These are phyloP conservation scores for Hypomontagnella submonticulosa DNA, from an alignment of 495 filamentous ascomycete species.

Conservation along the genomic window DNA sequence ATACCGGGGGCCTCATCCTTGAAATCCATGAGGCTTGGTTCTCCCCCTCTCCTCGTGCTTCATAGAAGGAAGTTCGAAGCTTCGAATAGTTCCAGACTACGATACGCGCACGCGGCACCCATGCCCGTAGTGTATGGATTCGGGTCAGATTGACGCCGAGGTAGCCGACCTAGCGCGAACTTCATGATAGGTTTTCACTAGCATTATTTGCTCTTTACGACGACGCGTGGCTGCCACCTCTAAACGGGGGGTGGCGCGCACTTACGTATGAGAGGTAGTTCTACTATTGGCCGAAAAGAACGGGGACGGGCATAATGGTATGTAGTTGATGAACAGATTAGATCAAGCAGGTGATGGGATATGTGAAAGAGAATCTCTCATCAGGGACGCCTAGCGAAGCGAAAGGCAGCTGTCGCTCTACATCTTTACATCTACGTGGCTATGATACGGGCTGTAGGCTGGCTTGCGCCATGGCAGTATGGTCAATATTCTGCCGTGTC, in stretches of 20 bases:
- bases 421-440: not conserved
- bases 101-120: constrained; percentile 13
- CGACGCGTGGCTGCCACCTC: not conserved
- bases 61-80: constrained; percentile 26
- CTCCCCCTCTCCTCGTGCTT: constrained; percentile 18
- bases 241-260: constrained; percentile 1
- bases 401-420: constrained; percentile 13
- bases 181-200: constrained; percentile 22
- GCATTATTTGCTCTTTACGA: constrained; percentile 9
- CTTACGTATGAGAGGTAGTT: constrained; percentile 12
- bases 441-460: constrained; percentile 30
- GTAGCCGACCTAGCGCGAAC: constrained; percentile 4
- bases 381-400: constrained; percentile 1
- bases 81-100: constrained; percentile 35
- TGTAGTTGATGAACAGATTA: constrained; percentile 1
- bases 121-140: constrained; percentile 4
- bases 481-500: constrained; percentile 11
- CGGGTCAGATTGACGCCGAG: constrained; percentile 9
- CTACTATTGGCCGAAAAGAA: constrained; percentile 4
- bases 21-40: constrained; percentile 24
- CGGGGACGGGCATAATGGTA: constrained; percentile 1
- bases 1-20: constrained; percentile 24
- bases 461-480: constrained; percentile 23
- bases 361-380: not conserved
- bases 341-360: constrained; percentile 3